Evolutionary conservation across 352 stramenopile species (phyloP).

Genomic region (Labyrinthula sp.): DNA sequence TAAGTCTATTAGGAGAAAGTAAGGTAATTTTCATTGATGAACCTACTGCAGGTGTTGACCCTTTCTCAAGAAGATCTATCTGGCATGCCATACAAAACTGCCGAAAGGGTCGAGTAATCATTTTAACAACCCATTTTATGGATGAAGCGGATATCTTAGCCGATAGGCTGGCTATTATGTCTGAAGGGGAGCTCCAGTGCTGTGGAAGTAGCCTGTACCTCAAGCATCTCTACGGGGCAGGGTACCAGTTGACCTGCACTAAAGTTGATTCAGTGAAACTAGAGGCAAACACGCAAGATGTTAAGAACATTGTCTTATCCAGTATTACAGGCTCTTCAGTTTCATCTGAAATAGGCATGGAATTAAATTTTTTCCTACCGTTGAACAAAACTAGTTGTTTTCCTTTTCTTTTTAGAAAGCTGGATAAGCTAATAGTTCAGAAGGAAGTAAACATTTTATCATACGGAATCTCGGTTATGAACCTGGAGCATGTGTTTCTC

Average conservation of each 20-base stretch:
- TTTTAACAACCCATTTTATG: constrained; percentile 81
- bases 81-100: constrained; percentile 71
- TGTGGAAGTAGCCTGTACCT: constrained; percentile 30
- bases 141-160: constrained; percentile 53
- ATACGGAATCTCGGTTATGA: constrained; percentile 89
- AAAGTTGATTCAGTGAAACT: constrained; percentile 11
- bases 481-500: constrained; percentile 93
- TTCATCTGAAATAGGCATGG: constrained; percentile 48
- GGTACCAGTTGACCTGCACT: constrained; percentile 27
- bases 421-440: constrained; percentile 46
- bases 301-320: neutral
- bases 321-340: neutral
- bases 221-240: constrained; percentile 31
- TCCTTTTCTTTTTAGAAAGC: constrained; percentile 55
- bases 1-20: constrained; percentile 75
- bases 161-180: constrained; percentile 48
- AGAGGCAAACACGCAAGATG: neutral
- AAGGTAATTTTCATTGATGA: constrained; percentile 68
- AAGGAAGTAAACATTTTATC: constrained; percentile 44
- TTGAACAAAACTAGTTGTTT: constrained; percentile 51
- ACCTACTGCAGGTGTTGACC: constrained; percentile 77
- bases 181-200: constrained; percentile 32
- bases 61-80: constrained; percentile 68
- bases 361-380: constrained; percentile 79
- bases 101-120: constrained; percentile 55